Base-by-base conservation (phyloP, 2,329 filamentous ascomycete genomes). In the Arthrobotrys iridis region DNA sequence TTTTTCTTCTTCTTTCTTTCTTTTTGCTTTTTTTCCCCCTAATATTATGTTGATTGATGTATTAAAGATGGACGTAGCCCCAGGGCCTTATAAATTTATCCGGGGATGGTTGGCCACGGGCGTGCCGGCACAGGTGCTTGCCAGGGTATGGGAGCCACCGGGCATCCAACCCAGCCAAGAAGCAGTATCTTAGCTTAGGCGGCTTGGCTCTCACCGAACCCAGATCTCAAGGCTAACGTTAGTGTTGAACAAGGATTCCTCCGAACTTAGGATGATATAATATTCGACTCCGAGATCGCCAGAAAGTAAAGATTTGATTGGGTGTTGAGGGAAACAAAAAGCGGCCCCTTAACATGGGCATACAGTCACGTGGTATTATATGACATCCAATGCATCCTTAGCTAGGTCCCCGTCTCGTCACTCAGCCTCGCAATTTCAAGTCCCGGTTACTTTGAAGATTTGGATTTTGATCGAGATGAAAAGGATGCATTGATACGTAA, bases 401-500 rank as follows among this genome's bases (percentile, higher is more conserved):
- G 30, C 28, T 37, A 13, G 15, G 50, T 37, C 50, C 24, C 18
- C 35, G 6, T 20, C 28, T 48, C 35, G n/a, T 6, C 18, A 18
- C 26, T 33, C 50, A 37, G 50, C 50, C 50, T 55, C 50, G n/a
- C 24, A 55, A 55, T 55, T 55, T 55, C 50, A 37, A 15, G 8
- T 22, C 30, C 30, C 50, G 50, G 50, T 5, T 33, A 22, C 28
- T 11, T 46, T 13, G 6, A 37, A 55, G 33, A 55, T 55, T 55
- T 55, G 50, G 28, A 35, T 35, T 55, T 55, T 37, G 50, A 55
- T 55, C 18, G 28, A 37, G 30, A 55, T 35, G 50, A 55, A 55
- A 55, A 37, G 50, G 50, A 28, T 55, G 50, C 37, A 52, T 22
- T 55, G 28, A 35, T 24, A 55, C 50, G 50, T 55, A 55, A 55